A percentile compares a stretch with the other conserved stretches of the same genome.
These are phyloP conservation scores for Colletotrichum sp. DNA, from an alignment of 2,329 filamentous ascomycete genomes.

Conservation along the genomic window DNA sequence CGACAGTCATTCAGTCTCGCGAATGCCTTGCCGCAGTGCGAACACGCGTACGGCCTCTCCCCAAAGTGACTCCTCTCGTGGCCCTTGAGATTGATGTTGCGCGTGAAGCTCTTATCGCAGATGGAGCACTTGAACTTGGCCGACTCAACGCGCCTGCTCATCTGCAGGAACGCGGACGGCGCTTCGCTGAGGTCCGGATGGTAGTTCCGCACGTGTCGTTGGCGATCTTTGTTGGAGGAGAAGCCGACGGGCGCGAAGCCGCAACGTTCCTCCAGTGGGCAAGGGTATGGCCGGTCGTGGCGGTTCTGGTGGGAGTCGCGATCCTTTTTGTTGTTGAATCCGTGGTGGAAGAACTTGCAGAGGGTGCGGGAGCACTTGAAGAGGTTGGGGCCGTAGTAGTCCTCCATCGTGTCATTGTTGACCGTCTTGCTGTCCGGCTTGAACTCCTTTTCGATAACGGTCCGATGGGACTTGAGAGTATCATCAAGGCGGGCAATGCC, in stretches of 20 bases:
- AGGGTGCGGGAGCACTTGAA: conserved; percentile 47
- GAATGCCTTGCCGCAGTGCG: conserved; percentile 35
- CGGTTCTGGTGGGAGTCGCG: conserved; percentile 39
- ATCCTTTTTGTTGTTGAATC: conserved; percentile 34
- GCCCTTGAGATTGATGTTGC: conserved; percentile 36
- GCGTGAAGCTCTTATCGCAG: conserved; percentile 42
- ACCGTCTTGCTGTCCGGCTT: background rate
- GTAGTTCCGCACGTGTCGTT: conserved; percentile 33
- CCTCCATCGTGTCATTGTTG: conserved; percentile 6
- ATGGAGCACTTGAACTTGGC: conserved; percentile 33
- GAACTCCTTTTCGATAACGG: conserved; percentile 28
- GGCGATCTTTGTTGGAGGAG: conserved; percentile 40
- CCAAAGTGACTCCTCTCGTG: conserved; percentile 43
- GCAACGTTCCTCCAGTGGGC: conserved; percentile 35
- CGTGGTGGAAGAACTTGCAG: conserved; percentile 47
- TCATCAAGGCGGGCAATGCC: conserved; percentile 31
- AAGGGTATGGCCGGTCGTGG: conserved; percentile 46
- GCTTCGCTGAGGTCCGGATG: too few relatives aligned
- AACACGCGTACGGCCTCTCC: conserved; percentile 32
- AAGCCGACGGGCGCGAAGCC: conserved; percentile 41
- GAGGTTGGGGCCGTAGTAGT: conserved; percentile 39
- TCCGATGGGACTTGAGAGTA: conserved; percentile 31
- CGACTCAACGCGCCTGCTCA: conserved; percentile 22
- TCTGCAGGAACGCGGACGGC: conserved; percentile 21
- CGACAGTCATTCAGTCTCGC: conserved; percentile 35